Conservation (phyloP, 768 basidiomycete species). For the Albatrellus ellisii region DNA sequence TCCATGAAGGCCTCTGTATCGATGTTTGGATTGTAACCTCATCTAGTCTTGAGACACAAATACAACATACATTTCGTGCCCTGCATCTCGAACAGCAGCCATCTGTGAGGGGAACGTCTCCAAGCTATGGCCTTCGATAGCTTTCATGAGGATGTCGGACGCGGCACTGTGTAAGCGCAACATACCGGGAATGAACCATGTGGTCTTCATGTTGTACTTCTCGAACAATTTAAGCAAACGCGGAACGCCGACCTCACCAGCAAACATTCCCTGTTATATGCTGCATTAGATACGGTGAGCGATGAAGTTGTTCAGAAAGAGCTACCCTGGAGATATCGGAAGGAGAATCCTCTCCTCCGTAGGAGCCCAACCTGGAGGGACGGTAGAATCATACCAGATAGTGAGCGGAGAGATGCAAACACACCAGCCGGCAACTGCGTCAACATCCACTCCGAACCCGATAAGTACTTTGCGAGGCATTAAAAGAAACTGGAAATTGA, state of each 20-base stretch:
- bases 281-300: background rate
- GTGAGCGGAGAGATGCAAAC: slow-evolving; percentile 2
- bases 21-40: background rate
- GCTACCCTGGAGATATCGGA: slow-evolving; percentile 51
- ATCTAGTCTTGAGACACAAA: too few species aligned
- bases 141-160: background rate
- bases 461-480: slow-evolving; percentile 48
- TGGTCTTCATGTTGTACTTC: slow-evolving; percentile 55
- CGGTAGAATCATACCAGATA: background rate
- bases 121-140: slow-evolving; percentile 42
- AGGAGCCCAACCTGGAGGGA: slow-evolving; percentile 45
- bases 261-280: slow-evolving; percentile 42
- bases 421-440: slow-evolving; percentile 67
- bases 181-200: slow-evolving; percentile 65
- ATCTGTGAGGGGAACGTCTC: slow-evolving; percentile 66
- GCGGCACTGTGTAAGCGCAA: too few species aligned
- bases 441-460: slow-evolving; percentile 61
- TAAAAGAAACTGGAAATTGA: too few species aligned
- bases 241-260: slow-evolving; percentile 61
- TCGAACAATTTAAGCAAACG: slow-evolving; percentile 59
- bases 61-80: slow-evolving; percentile 60
- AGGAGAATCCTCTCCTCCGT: slow-evolving; percentile 63
- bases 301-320: background rate
- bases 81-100: slow-evolving; percentile 56
- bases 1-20: slow-evolving; percentile 44